Percentiles rank a stretch among this genome's conserved stretches.
Conservation (phyloP, 2,329 filamentous ascomycete species). For the Hawksworthiomyces lignivorus region DNA sequence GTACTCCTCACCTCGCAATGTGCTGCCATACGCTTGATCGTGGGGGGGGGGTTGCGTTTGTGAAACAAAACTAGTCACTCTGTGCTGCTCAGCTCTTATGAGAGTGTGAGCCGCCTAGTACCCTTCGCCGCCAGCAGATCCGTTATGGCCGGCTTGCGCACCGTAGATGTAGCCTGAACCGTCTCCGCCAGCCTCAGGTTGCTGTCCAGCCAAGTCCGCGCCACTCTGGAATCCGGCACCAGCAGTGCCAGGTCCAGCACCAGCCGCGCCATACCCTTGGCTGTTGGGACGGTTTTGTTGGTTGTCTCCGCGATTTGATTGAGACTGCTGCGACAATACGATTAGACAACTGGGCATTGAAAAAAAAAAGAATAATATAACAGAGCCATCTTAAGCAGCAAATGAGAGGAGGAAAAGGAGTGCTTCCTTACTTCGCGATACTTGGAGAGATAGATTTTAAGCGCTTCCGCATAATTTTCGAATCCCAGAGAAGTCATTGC, state of each 20-base stretch:
- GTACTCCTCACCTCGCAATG: too few relatives aligned
- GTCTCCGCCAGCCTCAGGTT: constrained; percentile 35
- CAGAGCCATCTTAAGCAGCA: too few relatives aligned
- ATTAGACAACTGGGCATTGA: background rate
- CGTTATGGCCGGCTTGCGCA: constrained; percentile 51
- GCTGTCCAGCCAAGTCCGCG: constrained; percentile 35
- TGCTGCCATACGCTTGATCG: too few relatives aligned
- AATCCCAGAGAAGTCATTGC: constrained; percentile 98
- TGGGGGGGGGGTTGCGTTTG: too few relatives aligned
- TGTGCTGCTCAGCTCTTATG: too few relatives aligned
- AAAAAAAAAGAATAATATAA: too few relatives aligned
- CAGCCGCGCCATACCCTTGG: constrained; percentile 41
- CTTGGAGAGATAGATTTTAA: constrained; percentile 96
- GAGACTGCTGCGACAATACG: constrained; percentile 48
- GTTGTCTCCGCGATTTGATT: constrained; percentile 63
- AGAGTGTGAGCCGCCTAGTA: too few relatives aligned
- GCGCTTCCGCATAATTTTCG: constrained; percentile 95
- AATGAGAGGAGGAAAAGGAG: background rate
- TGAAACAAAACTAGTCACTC: too few relatives aligned
- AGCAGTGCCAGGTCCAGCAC: constrained; percentile 31
- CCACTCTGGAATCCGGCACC: constrained; percentile 36
- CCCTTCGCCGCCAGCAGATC: constrained; percentile 42
- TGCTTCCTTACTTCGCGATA: constrained; percentile 95
- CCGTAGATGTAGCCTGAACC: constrained; percentile 43
- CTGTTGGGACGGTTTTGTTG: constrained; percentile 43